These are phyloP conservation scores for Clonostachys rosea DNA, from an alignment of 2,329 filamentous ascomycete genomes.

Conservation along the genomic window DNA sequence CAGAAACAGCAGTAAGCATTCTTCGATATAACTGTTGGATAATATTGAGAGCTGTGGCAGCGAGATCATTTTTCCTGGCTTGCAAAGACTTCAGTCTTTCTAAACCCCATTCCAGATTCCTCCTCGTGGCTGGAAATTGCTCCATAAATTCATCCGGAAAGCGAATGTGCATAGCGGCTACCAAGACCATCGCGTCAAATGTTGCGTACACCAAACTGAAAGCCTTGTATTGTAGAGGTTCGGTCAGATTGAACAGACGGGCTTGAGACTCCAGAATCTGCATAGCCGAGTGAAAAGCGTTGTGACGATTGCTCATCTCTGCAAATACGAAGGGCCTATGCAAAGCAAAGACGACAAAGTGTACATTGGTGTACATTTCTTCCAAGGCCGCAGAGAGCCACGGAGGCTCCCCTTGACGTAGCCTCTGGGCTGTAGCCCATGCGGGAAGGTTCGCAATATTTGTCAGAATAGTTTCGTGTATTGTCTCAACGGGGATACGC, in stretches of 20 bases:
- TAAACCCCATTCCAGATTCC: conserved; percentile 2
- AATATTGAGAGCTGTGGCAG: conserved; percentile 1
- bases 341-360: conserved; percentile 5
- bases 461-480: conserved; percentile 2
- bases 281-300: conserved; percentile 1
- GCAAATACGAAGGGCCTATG: conserved; percentile 4
- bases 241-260: conserved; percentile 2
- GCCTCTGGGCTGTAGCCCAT: conserved; percentile 1
- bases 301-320: neutral
- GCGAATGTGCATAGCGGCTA: conserved; percentile 3
- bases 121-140: conserved; percentile 1
- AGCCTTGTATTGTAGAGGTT: neutral
- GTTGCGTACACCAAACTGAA: conserved; percentile 5
- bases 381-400: conserved; percentile 5
- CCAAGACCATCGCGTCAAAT: conserved; percentile 5
- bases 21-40: conserved; percentile 1
- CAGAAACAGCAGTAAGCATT: neutral
- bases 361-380: conserved; percentile 1
- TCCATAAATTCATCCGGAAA: conserved; percentile 3
- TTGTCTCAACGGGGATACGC: neutral
- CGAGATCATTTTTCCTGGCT: conserved; percentile 2
- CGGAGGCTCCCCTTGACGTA: neutral
- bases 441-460: conserved; percentile 4
- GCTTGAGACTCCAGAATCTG: conserved; percentile 4
- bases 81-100: conserved; percentile 2